Conservation (phyloP, 164 flowering plant genomes). For the Chimonanthus praecox region DNA sequence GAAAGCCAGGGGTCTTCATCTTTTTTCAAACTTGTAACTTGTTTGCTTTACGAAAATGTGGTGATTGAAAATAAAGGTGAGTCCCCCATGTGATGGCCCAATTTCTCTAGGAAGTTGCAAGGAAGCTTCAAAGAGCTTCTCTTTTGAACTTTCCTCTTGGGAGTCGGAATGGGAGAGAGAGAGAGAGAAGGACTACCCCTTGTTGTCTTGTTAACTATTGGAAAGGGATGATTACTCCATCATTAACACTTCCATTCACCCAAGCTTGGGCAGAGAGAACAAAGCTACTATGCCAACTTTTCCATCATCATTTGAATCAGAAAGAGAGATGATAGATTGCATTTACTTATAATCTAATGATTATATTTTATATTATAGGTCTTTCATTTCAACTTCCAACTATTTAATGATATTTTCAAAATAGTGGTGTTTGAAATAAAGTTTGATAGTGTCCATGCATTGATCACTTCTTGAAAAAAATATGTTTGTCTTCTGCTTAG, state of each 20-base stretch:
- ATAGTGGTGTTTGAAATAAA: too few species aligned
- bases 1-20: slow-evolving; percentile 16
- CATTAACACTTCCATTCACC: slow-evolving; percentile 22
- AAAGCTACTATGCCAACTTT: slow-evolving; percentile 10
- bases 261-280: slow-evolving; percentile 28
- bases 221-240: slow-evolving; percentile 21
- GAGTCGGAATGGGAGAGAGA: background rate
- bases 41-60: slow-evolving; percentile 19
- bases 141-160: slow-evolving; percentile 32
- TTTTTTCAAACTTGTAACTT: slow-evolving; percentile 29
- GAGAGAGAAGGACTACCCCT: background rate
- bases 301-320: slow-evolving; percentile 25
- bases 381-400: too few species aligned
- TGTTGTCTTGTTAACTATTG: slow-evolving; percentile 2
- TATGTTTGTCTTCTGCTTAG: too few species aligned
- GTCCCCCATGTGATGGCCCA: slow-evolving; percentile 46
- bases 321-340: background rate
- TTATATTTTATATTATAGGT: too few species aligned
- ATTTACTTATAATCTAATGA: background rate
- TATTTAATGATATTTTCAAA: too few species aligned
- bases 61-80: slow-evolving; percentile 41
- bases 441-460: too few species aligned
- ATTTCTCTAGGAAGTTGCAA: slow-evolving; percentile 25
- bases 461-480: too few species aligned
- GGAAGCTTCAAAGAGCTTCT: slow-evolving; percentile 35